Percentiles rank a stretch among this genome's conserved stretches.
Evolutionary conservation across 2,329 filamentous ascomycete genomes (phyloP).

Genomic region (Alternaria novae-zelandiae): DNA sequence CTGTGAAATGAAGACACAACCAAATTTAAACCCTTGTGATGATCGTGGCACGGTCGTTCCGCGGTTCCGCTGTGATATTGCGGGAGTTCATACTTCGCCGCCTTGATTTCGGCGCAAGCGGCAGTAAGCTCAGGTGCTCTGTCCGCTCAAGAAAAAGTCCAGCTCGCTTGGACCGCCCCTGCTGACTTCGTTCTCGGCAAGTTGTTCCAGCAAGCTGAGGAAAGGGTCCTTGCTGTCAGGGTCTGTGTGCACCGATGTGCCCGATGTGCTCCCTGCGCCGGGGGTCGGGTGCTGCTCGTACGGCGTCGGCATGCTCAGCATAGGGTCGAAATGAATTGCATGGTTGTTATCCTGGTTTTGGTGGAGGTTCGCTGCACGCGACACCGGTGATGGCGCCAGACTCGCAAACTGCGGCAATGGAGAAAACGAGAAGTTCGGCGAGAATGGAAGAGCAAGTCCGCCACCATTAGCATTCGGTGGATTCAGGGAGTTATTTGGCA

Average conservation of each 20-base stretch:
- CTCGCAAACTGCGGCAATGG: constrained; percentile 43
- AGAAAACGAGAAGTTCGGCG: constrained; percentile 50
- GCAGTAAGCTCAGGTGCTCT: constrained; percentile 29
- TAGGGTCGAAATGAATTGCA: constrained; percentile 39
- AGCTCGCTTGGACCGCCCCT: constrained; percentile 74
- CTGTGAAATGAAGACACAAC: constrained; percentile 11
- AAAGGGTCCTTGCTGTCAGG: constrained; percentile 77
- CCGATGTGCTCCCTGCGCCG: constrained; percentile 51
- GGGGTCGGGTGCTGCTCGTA: constrained; percentile 55
- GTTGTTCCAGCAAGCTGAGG: constrained; percentile 76
- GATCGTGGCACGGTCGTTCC: constrained; percentile 1
- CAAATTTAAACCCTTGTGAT: not conserved
- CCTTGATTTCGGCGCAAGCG: constrained; percentile 2
- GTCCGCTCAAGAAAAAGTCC: constrained; percentile 72
- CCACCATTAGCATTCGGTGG: constrained; percentile 24
- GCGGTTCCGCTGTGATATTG: constrained; percentile 3
- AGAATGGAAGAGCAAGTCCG: constrained; percentile 46
- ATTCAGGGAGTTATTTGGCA: constrained; percentile 23
- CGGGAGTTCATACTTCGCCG: not conserved
- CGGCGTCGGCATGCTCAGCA: constrained; percentile 52
- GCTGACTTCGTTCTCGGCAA: constrained; percentile 79
- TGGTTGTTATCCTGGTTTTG: constrained; percentile 22
- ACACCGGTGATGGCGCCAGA: constrained; percentile 40
- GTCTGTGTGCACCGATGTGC: constrained; percentile 50
- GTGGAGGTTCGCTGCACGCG: constrained; percentile 25